Conservation (phyloP, 306 rosid genomes). For the Castanea crenata region DNA sequence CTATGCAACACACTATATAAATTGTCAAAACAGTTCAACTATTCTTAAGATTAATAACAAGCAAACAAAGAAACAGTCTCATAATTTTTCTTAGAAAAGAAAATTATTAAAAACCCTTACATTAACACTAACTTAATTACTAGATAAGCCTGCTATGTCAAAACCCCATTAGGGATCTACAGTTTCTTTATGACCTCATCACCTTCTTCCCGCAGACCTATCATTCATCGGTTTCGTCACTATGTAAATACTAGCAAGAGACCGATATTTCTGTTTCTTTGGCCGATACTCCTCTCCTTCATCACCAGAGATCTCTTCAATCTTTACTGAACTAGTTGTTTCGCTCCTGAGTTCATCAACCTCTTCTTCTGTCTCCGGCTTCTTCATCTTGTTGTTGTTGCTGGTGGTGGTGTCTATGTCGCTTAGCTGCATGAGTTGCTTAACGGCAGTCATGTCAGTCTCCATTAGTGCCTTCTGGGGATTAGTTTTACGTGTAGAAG, state of each 20-base stretch:
- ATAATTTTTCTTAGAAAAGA: not conserved
- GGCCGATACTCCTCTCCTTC: slow-evolving; percentile 30
- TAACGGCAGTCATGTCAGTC: slow-evolving; percentile 38
- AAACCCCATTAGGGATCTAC: not conserved
- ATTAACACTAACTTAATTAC: not conserved
- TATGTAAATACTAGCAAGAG: slow-evolving; percentile 45
- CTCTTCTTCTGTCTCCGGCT: not conserved
- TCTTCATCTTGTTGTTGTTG: slow-evolving; percentile 2
- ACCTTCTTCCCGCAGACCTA: slow-evolving; percentile 1
- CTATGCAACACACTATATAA: not conserved
- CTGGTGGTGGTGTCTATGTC: slow-evolving; percentile 29
- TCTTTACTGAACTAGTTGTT: slow-evolving; percentile 25
- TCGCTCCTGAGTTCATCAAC: slow-evolving; percentile 14
- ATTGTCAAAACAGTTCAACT: not conserved
- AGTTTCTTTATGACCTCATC: not conserved
- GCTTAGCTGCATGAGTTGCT: slow-evolving; percentile 53
- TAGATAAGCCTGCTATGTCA: not conserved
- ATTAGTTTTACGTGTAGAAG: not conserved
- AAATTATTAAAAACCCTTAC: not conserved
- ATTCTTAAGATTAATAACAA: not conserved
- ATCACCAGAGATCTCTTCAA: slow-evolving; percentile 45
- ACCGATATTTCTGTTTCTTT: slow-evolving; percentile 44
- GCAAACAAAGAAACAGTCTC: not conserved
- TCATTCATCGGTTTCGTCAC: slow-evolving; percentile 26
- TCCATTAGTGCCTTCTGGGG: slow-evolving; percentile 17